These are phyloP conservation scores for Sarocladium oryzae DNA, from an alignment of 2,329 filamentous ascomycete species.

Conservation along the genomic window DNA sequence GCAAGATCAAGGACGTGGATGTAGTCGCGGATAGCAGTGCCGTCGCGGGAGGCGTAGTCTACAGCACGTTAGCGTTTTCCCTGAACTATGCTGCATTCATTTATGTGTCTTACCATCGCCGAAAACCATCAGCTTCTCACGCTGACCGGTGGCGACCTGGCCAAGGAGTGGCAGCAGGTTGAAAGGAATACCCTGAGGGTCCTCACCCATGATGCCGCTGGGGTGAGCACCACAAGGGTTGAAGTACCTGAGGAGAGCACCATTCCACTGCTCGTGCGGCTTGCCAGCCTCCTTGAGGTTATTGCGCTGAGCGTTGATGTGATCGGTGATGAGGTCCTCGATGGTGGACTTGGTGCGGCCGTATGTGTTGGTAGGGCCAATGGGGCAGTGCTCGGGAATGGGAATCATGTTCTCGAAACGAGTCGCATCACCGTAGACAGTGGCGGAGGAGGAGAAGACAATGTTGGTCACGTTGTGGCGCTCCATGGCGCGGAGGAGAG, in stretches of 20 bases:
- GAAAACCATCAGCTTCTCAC: slow-evolving; percentile 90
- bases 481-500: slow-evolving; percentile 79
- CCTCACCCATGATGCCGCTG: slow-evolving; percentile 95
- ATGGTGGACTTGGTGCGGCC: slow-evolving; percentile 93
- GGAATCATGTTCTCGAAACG: slow-evolving; percentile 97
- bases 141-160: slow-evolving; percentile 91
- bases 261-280: slow-evolving; percentile 80
- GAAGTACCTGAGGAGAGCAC: slow-evolving; percentile 89
- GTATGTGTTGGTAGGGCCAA: slow-evolving; percentile 95
- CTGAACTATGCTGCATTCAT: not conserved
- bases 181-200: slow-evolving; percentile 91
- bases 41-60: slow-evolving; percentile 90
- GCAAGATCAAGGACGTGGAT: slow-evolving; percentile 93
- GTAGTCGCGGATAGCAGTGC: slow-evolving; percentile 94
- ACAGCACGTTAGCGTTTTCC: slow-evolving; percentile 15
- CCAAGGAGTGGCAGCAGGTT: slow-evolving; percentile 92
- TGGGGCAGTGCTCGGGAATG: slow-evolving; percentile 93
- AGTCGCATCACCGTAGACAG: slow-evolving; percentile 96
- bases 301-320: slow-evolving; percentile 78
- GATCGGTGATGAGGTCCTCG: slow-evolving; percentile 86
- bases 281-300: slow-evolving; percentile 76
- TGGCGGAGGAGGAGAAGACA: slow-evolving; percentile 96
- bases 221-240: slow-evolving; percentile 95
- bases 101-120: slow-evolving; percentile 65
- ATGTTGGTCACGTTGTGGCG: slow-evolving; percentile 91